Conservation (phyloP, 768 basidiomycete genomes). For the Lactarius hengduanensis region DNA sequence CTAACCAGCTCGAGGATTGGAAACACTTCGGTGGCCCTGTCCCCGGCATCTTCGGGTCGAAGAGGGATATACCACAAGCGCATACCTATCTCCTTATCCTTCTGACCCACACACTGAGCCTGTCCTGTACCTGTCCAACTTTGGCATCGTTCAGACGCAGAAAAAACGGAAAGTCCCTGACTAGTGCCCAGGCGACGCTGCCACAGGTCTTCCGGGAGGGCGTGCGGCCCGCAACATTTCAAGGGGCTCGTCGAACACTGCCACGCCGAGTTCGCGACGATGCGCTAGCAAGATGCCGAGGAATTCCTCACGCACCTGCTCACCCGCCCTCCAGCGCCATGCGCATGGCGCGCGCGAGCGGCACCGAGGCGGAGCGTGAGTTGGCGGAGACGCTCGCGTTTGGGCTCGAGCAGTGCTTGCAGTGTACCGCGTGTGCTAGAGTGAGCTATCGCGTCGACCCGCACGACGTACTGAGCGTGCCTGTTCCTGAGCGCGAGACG, state of each 20-base stretch:
- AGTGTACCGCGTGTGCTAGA: conserved; percentile 73
- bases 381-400: conserved; percentile 78
- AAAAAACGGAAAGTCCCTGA: too few species aligned
- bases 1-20: too few species aligned
- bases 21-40: too few species aligned
- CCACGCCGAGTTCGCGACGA: conserved; percentile 91
- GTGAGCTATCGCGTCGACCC: conserved; percentile 82
- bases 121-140: too few species aligned
- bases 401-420: conserved; percentile 80
- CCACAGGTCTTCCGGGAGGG: conserved; percentile 76
- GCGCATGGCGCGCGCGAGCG: conserved; percentile 41
- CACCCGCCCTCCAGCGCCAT: conserved; percentile 64
- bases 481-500: conserved; percentile 67
- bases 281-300: conserved; percentile 96
- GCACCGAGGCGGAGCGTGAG: conserved; percentile 47
- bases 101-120: too few species aligned
- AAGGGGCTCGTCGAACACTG: conserved; percentile 89
- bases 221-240: conserved; percentile 72
- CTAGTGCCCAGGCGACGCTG: conserved; percentile 4
- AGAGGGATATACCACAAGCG: too few species aligned
- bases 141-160: too few species aligned
- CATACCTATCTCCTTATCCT: too few species aligned
- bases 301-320: conserved; percentile 89
- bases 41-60: too few species aligned
- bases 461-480: conserved; percentile 74